Base-by-base conservation (phyloP, 176 grass and related monocot genomes). In the Triticum monococcum region DNA sequence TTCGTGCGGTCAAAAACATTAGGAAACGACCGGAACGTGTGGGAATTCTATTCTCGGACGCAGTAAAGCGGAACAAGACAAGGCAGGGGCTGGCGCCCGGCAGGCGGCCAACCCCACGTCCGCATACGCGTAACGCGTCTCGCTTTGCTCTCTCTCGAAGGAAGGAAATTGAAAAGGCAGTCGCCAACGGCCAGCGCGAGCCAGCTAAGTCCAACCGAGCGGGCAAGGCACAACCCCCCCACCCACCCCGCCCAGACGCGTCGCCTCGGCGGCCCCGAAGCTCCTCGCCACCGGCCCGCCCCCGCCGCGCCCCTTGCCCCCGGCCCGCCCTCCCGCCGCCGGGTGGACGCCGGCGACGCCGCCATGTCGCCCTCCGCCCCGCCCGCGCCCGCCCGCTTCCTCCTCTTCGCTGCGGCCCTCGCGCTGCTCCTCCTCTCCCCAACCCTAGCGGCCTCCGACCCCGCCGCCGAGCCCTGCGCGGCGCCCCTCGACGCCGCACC, bases 361-460 rank as follows among this genome's bases (percentile, higher is more conserved):
- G 23, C 79, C 69, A 93, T 97, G 91, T 76, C 56, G 68, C 22
- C 72, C 32, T 33, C 40, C 65, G 13, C 54, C 63, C 36, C 50
- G 8, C 3, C 67, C 63, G n/a, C 48, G 8, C 3, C 68, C 64
- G n/a, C 45, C 62, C 74, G 35, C 84, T 40, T 76, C 77, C 46
- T 90, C 72, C 28, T 87, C 87, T 20, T 88, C 61, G 9, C 72
- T 52, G 75, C 64, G 17, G 20, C 86, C 46, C 26, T 93, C 65
- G 72, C 84, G 68, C 63, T 89, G 64, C 67, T 88, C 80, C 65
- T 86, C 77, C 5, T 24, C 10, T 73, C 91, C 23, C 65, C 76
- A 80, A 86, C 86, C 86, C 88, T 95, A 87, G 87, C 91, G 31
- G 64, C 84, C 56, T 46, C 72, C 25, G 46, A 80, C 28, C 45